Evolutionary conservation across 2,329 filamentous ascomycete genomes (phyloP).

Genomic region (Dactylonectria estremocensis): DNA sequence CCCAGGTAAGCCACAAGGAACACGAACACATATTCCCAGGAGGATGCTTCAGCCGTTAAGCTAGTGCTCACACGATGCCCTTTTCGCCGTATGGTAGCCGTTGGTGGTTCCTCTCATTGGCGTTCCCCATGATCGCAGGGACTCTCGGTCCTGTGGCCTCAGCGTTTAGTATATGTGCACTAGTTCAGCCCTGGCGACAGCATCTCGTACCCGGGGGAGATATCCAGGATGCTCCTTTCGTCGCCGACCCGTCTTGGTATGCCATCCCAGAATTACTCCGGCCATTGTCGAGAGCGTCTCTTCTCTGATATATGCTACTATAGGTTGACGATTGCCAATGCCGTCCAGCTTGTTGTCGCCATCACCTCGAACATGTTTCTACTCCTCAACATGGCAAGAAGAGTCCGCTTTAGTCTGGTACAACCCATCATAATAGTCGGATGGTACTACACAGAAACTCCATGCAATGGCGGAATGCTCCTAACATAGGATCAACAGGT

Average conservation of each 20-base stretch:
- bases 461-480: not conserved
- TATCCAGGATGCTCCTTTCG: conserved; percentile 65
- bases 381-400: conserved; percentile 87
- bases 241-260: conserved; percentile 80
- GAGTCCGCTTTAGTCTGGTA: conserved; percentile 86
- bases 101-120: conserved; percentile 76
- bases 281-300: not conserved
- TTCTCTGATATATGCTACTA: not conserved
- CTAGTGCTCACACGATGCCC: conserved; percentile 1
- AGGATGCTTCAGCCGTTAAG: not conserved
- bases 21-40: not conserved
- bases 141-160: conserved; percentile 90
- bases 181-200: conserved; percentile 85
- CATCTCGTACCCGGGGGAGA: conserved; percentile 63
- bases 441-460: conserved; percentile 69
- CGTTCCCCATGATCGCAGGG: conserved; percentile 84
- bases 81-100: conserved; percentile 58
- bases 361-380: conserved; percentile 86
- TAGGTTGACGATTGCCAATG: conserved; percentile 82
- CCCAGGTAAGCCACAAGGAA: conserved; percentile 58
- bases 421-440: conserved; percentile 87
- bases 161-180: conserved; percentile 87
- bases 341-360: conserved; percentile 82
- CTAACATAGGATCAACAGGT: conserved; percentile 52
- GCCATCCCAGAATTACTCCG: not conserved